Evolutionary conservation across 164 flowering plant genomes (phyloP).

Genomic region (Kalanchoe fedtschenkoi): DNA sequence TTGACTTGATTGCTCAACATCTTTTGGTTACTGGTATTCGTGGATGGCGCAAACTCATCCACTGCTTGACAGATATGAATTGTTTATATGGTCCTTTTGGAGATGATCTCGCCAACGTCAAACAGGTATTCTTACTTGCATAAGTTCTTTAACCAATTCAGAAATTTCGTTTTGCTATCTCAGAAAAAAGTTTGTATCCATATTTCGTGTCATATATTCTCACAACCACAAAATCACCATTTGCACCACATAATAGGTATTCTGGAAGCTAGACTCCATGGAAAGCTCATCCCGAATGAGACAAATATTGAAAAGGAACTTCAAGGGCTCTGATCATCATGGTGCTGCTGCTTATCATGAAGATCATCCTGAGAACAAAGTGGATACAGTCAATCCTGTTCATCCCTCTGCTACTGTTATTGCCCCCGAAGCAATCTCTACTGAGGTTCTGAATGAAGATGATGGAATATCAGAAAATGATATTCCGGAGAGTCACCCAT

Average conservation of each 20-base stretch:
- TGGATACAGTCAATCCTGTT: slow-evolving; percentile 24
- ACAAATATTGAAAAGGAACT: slow-evolving; percentile 64
- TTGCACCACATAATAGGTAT: slow-evolving; percentile 34
- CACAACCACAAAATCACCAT: not conserved
- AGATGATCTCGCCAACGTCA: slow-evolving; percentile 34
- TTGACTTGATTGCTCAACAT: slow-evolving; percentile 49
- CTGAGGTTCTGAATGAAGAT: slow-evolving; percentile 53
- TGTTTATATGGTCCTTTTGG: slow-evolving; percentile 75
- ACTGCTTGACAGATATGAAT: slow-evolving; percentile 62
- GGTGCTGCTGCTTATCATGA: slow-evolving; percentile 93
- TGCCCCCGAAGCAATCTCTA: slow-evolving; percentile 75
- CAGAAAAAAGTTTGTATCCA: not conserved
- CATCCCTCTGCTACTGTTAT: slow-evolving; percentile 58
- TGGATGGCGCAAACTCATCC: slow-evolving; percentile 91
- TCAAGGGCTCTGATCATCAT: slow-evolving; percentile 68
- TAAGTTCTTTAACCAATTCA: not conserved
- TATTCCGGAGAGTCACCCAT: slow-evolving; percentile 22
- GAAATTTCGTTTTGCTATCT: not conserved
- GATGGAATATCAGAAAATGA: slow-evolving; percentile 53
- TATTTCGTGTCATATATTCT: not conserved
- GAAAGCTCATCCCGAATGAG: slow-evolving; percentile 96
- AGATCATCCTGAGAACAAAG: slow-evolving; percentile 32
- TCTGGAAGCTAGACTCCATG: slow-evolving; percentile 91
- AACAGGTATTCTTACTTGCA: slow-evolving; percentile 29
- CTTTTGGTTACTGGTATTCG: slow-evolving; percentile 48